Base-by-base conservation (phyloP, 2,329 filamentous ascomycete genomes). In the Fusarium guadeloupense region DNA sequence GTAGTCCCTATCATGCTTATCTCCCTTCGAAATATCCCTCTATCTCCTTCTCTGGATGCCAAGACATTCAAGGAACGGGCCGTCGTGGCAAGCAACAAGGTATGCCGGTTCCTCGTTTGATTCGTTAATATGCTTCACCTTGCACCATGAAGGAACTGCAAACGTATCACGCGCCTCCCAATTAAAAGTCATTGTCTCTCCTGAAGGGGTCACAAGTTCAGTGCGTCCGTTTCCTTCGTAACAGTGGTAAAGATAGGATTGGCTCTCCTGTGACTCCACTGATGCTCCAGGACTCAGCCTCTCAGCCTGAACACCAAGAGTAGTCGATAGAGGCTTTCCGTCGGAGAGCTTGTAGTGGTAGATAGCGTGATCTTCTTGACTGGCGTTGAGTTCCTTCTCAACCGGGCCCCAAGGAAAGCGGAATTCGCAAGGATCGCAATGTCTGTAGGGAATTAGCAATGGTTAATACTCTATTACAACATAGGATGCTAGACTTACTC, bases 91-190 rank as follows among this genome's bases (percentile, higher is more conserved):
- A 1, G 71, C 75, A 2, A 77, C 71, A 1, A 77, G 55, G 13
- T 77, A 77, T 4, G 74, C 74, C 16, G 55, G 56, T 10, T 70
- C 64, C 0, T 50, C 67, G 0, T 38, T 17, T 0, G 69, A 71
- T 42, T 71, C 69, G 31, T 77, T 76, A 2, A 79, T 72, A 64
- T 84, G 82, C 65, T 80, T 75, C 34, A 82, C 77, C 52, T 70
- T 75, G 25, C 80, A 76, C 83, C 83, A 85, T 0, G 81, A 71
- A 1, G 83, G 83, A 3, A 86, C 73, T 21, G 78, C 81, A 67
- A 85, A 85, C 0, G 81, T 85, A 64, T 86, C 83, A 0, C 78
- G 75, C 9, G 73, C 59, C 33, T 75, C 74, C 82, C 83, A 85
- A 2, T 53, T 48, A 25, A 81, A 72, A 4, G 69, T 73, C 43